Conservation (phyloP, 2,329 filamentous ascomycete genomes). For the Aureobasidium subglaciale region DNA sequence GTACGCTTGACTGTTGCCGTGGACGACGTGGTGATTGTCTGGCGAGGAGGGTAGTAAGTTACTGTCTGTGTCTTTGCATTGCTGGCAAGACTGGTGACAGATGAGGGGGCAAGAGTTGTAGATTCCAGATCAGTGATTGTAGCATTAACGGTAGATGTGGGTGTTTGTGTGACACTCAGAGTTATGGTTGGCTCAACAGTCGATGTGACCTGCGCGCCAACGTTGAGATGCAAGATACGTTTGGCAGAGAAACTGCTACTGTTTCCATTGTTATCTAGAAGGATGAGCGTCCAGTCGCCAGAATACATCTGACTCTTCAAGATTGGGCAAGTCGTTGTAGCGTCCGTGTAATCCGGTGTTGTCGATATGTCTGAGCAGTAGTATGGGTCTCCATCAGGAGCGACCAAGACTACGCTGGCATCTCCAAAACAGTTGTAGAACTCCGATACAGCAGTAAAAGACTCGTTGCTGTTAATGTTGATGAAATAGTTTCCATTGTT, state of each 20-base stretch:
- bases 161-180: constrained; percentile 22
- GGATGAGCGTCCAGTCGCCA: constrained; percentile 38
- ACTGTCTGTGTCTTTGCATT: constrained; percentile 19
- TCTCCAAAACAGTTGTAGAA: constrained; percentile 37
- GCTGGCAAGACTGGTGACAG: constrained; percentile 24
- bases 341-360: constrained; percentile 31
- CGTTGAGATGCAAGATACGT: constrained; percentile 33
- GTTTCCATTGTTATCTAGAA: constrained; percentile 37
- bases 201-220: constrained; percentile 28
- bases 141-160: constrained; percentile 22
- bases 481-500: constrained; percentile 40
- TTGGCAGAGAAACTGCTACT: constrained; percentile 39
- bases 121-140: constrained; percentile 18
- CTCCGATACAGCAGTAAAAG: constrained; percentile 38
- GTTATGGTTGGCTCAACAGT: constrained; percentile 20
- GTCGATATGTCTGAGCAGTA: constrained; percentile 36
- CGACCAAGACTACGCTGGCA: constrained; percentile 36
- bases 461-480: constrained; percentile 34
- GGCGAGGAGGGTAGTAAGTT: constrained; percentile 10
- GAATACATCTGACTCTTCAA: constrained; percentile 37
- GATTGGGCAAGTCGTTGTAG: constrained; percentile 36
- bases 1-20: constrained; percentile 8
- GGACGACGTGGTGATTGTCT: constrained; percentile 17
- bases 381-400: constrained; percentile 33
- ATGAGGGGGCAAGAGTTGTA: constrained; percentile 5